Evolutionary conservation across 208 protist species (phyloP), one percentile per base, ranked within the genome.

Genomic region (Leishmania lainsoni): DNA sequence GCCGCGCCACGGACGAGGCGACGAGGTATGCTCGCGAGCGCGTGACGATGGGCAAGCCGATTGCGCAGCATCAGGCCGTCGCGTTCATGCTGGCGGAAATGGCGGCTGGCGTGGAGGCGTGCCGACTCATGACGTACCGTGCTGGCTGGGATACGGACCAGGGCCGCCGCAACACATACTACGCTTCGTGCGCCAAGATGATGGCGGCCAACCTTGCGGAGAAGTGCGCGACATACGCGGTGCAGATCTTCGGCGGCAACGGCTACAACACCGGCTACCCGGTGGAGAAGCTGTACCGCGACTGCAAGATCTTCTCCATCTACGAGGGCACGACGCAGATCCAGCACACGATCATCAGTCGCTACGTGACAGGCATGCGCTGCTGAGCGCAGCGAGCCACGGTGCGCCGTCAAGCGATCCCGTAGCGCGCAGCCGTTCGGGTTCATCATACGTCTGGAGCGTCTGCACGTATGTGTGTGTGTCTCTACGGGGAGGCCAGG

Each of bases 311-410:
- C 81, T 98, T 95, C 87, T 95, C 96, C 63, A 97, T 99, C 71
- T 98, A 98, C 89, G 97, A 98, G 81, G 97, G 95, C 81, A 98
- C 95, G 1, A 92, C 86, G 61, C 89, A 98, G 86, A 98, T 98
- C 78, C 94, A 98, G 87, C 88, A 92, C 66, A 75, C 94, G 51
- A 91, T 98, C 54, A 93, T 98, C 58, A 87, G 88, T 59, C 91
- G 93, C 35, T 86, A 80, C 35, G 85, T 95, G 59, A 90, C 91
- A 1, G 89, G 88, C 75, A 86, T 88, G 83, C 84, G 81, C 48
- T 87, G 80, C 76, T 94, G 75, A 80, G n/a, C 16, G 29, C n/a
- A 56, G 75, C 39, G 39, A 26, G 20, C 0, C 59, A 35, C 4
- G n/a, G 59, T 12, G 9, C 4, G 26, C n/a, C n/a, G n/a, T 12